Evolutionary conservation across 2,329 filamentous ascomycete genomes (phyloP).

Genomic region (Paraphoma sp.): DNA sequence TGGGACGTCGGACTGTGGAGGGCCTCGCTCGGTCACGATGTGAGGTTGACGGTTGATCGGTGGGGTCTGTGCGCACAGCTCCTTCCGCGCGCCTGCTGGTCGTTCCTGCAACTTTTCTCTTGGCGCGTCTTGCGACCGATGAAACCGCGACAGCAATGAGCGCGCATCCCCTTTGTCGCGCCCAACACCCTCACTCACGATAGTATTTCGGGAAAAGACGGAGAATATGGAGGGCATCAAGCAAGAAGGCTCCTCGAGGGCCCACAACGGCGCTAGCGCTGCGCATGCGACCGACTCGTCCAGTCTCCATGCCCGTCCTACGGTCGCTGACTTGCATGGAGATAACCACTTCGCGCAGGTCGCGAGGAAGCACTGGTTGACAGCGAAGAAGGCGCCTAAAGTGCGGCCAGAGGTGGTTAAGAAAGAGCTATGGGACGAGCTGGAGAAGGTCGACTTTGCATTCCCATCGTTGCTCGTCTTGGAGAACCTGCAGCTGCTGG

Average conservation of each 20-base stretch:
- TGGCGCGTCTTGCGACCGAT: constrained; percentile 32
- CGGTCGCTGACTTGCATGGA: constrained; percentile 72
- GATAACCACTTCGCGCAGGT: constrained; percentile 71
- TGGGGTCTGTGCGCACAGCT: constrained; percentile 1
- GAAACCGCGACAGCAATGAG: constrained; percentile 35
- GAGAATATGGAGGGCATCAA: constrained; percentile 35
- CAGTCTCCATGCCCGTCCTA: constrained; percentile 59
- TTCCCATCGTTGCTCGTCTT: constrained; percentile 80
- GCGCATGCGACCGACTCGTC: constrained; percentile 26
- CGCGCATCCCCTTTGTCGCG: constrained; percentile 22
- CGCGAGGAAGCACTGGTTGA: constrained; percentile 86
- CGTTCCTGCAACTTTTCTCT: constrained; percentile 33
- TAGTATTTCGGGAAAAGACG: constrained; percentile 11
- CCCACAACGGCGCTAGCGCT: constrained; percentile 27
- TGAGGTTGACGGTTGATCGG: constrained; percentile 26
- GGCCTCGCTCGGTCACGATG: constrained; percentile 15
- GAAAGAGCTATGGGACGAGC: constrained; percentile 83
- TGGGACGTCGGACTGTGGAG: constrained; percentile 18
- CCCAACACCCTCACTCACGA: constrained; percentile 10
- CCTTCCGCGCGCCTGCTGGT: constrained; percentile 15
- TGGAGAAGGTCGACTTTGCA: constrained; percentile 82
- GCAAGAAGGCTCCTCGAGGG: constrained; percentile 16
- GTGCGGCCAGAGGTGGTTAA: constrained; percentile 84
- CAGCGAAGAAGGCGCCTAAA: constrained; percentile 66
- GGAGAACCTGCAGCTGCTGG: constrained; percentile 88